Evolutionary conservation across 768 basidiomycete species (phyloP), one percentile per base, ranked within the genome.

Genomic region (Rossbeevera mucosa): DNA sequence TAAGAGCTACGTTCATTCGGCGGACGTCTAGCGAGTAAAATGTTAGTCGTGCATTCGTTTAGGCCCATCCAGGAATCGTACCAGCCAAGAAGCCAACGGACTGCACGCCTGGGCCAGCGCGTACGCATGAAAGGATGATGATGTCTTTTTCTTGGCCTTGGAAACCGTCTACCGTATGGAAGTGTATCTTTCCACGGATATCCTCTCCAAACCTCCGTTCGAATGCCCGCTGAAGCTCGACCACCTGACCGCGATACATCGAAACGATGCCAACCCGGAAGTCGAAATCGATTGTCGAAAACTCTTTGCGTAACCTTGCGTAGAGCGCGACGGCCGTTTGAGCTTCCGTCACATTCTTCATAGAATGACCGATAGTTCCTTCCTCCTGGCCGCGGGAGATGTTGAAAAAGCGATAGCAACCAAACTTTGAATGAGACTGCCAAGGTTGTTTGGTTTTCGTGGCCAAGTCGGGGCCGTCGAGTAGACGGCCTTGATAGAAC

Each of bases 121-220:
- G 83, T 18, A 98, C 96, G 66, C 94, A 96, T 3, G 96, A 98
- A 18, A 99, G 77, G 58, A 99, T 97, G 71, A 99, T 95, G 48
- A 99, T 82, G 60, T 95, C 92, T 67, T 99, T 99, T 69, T 99
- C 96, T 72, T 99, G 96, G 44, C 96, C 96, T 48, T 99, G 96
- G 64, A 98, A 98, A 9, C 95, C 96, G 70, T 99, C 95, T 33
- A 99, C 95, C 0, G 96, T 98, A 65, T 96, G 89, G 74, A 99
- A 97, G 62, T 94, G 88, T 33, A 99, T 81, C 40, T 78, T 81
- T 28, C 77, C 76, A 1, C 86, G 61, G 20, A 96, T 81, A 21
- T 82, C 77, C 28, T 73, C 64, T 2, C 94, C 93, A 66, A 91
- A 96, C 13, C 79, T 77, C 50, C 76, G 70, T 42, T 76, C 72